Evolutionary conservation across 495 filamentous ascomycete genomes (phyloP).

Genomic region (Amniculicola lignicola): DNA sequence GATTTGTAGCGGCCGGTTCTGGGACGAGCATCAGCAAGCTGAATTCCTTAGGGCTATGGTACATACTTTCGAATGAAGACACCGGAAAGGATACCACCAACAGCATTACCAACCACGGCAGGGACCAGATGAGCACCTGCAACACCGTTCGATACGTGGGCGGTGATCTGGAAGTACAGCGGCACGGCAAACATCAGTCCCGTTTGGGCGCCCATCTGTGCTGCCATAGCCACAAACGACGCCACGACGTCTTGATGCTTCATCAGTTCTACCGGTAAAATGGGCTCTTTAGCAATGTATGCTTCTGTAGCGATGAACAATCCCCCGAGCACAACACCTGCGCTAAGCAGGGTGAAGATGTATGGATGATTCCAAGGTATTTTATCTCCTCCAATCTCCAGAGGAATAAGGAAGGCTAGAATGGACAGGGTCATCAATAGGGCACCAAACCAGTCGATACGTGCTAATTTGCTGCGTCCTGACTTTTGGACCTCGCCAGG

Average conservation of each 20-base stretch:
- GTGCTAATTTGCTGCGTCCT: slow-evolving; percentile 29
- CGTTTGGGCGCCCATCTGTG: slow-evolving; percentile 58
- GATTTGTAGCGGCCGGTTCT: slow-evolving; percentile 60
- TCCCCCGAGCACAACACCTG: slow-evolving; percentile 15
- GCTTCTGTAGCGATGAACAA: slow-evolving; percentile 54
- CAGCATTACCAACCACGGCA: slow-evolving; percentile 61
- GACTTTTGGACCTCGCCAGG: background rate
- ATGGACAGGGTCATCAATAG: slow-evolving; percentile 50
- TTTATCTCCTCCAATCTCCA: slow-evolving; percentile 58
- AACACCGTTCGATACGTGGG: slow-evolving; percentile 51
- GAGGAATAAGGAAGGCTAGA: slow-evolving; percentile 50
- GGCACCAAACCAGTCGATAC: slow-evolving; percentile 61
- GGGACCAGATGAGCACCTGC: slow-evolving; percentile 63
- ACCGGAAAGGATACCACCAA: slow-evolving; percentile 61
- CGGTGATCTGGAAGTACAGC: slow-evolving; percentile 67
- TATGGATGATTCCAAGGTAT: slow-evolving; percentile 56
- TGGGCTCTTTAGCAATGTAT: slow-evolving; percentile 55
- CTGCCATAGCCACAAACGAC: slow-evolving; percentile 52
- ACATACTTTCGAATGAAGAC: slow-evolving; percentile 50
- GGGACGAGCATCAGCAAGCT: too few species aligned
- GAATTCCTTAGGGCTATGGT: too few species aligned
- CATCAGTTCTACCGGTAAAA: slow-evolving; percentile 60
- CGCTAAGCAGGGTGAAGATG: slow-evolving; percentile 40
- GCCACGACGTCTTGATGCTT: slow-evolving; percentile 52
- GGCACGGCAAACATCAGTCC: slow-evolving; percentile 60